Percentiles rank a stretch among this genome's conserved stretches.
Conservation (phyloP, 768 basidiomycete genomes). For the Clathrus columnatus region DNA sequence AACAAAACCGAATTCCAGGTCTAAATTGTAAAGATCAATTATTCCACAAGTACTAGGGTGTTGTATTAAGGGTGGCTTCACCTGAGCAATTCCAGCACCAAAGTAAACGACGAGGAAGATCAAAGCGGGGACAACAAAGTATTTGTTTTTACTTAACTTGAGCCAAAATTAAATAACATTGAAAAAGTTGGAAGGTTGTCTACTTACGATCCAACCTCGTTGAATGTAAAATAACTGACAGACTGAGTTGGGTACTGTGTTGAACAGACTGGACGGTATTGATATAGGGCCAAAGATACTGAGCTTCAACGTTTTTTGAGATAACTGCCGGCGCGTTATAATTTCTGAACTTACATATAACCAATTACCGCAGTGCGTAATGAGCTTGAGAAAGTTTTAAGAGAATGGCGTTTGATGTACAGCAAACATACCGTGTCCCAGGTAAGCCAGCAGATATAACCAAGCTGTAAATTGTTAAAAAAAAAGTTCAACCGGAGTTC, state of each 20-base stretch:
- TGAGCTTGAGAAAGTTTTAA: not conserved
- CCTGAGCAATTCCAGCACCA: not conserved
- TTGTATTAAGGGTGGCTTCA: not conserved
- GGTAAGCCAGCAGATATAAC: not conserved
- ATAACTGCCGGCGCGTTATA: no score
- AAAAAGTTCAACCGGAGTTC: not conserved
- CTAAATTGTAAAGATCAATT: not conserved
- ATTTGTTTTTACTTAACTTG: not conserved
- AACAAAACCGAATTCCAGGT: not conserved
- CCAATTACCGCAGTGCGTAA: slow-evolving; percentile 1
- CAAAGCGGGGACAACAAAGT: not conserved
- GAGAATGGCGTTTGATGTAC: not conserved
- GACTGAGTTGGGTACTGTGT: not conserved
- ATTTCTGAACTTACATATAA: not conserved
- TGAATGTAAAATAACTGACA: slow-evolving; percentile 6
- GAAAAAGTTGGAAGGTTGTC: no score
- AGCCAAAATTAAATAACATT: not conserved
- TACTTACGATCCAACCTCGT: not conserved
- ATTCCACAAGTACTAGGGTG: not conserved
- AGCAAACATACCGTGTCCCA: not conserved
- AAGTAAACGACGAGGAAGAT: not conserved
- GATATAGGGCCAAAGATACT: not conserved
- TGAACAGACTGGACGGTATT: not conserved
- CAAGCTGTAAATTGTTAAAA: not conserved
- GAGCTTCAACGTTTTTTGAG: no score